phyloP scores from a whole-genome alignment of 2,329 filamentous ascomycete genomes.

The Fusarium neocosmosporiellum region DNA sequence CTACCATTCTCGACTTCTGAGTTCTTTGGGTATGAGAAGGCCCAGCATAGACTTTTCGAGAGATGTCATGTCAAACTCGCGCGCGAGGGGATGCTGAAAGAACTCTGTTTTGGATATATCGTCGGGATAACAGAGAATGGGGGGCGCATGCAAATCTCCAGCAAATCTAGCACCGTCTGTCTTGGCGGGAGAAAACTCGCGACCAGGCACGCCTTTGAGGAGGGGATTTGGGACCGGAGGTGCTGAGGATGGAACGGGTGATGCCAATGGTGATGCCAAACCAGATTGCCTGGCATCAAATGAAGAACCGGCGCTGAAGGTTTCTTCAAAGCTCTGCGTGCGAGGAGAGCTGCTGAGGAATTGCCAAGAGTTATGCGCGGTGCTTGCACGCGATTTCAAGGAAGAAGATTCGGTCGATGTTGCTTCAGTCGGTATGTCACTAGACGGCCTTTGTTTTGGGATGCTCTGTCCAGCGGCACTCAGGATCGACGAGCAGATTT shows the following conservation, averaged over 20 bases:
- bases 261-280: not conserved
- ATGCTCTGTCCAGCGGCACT: conserved; percentile 24
- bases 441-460: not conserved
- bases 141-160: conserved; percentile 44
- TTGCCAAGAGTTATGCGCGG: conserved; percentile 15
- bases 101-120: conserved; percentile 50
- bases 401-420: conserved; percentile 17
- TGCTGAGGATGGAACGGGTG: not conserved
- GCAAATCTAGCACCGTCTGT: conserved; percentile 51
- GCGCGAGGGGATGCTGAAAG: conserved; percentile 51
- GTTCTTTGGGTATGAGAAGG: conserved; percentile 49
- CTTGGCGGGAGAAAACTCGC: conserved; percentile 52
- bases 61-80: conserved; percentile 43
- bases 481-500: conserved; percentile 43
- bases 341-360: conserved; percentile 5
- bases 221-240: conserved; percentile 55
- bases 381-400: conserved; percentile 14
- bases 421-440: not conserved
- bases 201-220: conserved; percentile 52
- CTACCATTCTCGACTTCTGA: conserved; percentile 50
- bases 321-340: conserved; percentile 5
- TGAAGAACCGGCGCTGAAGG: conserved; percentile 16
- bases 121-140: conserved; percentile 48
- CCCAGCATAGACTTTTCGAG: conserved; percentile 47
- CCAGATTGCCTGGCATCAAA: conserved; percentile 2